Evolutionary conservation across 805 yeast species (phyloP).

Genomic region (Lipomyces yamadae): DNA sequence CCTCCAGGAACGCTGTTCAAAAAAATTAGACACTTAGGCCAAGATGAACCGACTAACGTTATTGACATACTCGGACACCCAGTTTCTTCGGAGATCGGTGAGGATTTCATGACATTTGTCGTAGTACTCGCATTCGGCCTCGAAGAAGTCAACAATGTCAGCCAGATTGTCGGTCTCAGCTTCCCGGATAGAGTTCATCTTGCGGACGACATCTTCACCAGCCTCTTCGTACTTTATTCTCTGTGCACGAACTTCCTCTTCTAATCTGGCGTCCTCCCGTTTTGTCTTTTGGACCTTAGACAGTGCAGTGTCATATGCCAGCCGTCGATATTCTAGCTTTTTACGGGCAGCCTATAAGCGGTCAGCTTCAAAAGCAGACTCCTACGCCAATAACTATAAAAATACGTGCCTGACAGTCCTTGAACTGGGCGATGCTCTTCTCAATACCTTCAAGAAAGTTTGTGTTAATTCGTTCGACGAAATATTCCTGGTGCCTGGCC

Average conservation of each 20-base stretch:
- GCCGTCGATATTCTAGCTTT: constrained; percentile 39
- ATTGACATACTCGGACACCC: constrained; percentile 28
- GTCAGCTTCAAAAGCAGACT: neutral
- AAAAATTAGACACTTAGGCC: neutral
- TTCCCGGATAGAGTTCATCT: constrained; percentile 38
- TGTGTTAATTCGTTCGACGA: constrained; percentile 36
- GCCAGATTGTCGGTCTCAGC: constrained; percentile 34
- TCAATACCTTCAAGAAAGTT: constrained; percentile 37
- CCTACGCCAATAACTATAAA: neutral
- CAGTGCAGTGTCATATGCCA: constrained; percentile 41
- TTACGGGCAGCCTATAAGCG: constrained; percentile 27
- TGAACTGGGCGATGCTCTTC: constrained; percentile 37
- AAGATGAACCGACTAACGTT: neutral
- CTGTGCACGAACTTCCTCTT: constrained; percentile 41
- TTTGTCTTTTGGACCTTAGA: constrained; percentile 37
- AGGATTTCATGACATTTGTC: constrained; percentile 33
- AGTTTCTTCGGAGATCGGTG: constrained; percentile 27
- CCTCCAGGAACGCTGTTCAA: neutral
- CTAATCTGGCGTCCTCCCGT: constrained; percentile 40
- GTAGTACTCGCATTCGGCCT: constrained; percentile 37
- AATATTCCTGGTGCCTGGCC: constrained; percentile 36
- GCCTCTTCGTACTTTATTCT: constrained; percentile 40
- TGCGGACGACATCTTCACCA: constrained; percentile 38
- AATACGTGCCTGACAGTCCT: constrained; percentile 32
- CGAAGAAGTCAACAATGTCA: constrained; percentile 36